A percentile compares a stretch with the other conserved stretches of the same genome.
Evolutionary conservation across 225 moss, liverwort and hornwort genomes (phyloP).

Genomic region (Ulota crispa): DNA sequence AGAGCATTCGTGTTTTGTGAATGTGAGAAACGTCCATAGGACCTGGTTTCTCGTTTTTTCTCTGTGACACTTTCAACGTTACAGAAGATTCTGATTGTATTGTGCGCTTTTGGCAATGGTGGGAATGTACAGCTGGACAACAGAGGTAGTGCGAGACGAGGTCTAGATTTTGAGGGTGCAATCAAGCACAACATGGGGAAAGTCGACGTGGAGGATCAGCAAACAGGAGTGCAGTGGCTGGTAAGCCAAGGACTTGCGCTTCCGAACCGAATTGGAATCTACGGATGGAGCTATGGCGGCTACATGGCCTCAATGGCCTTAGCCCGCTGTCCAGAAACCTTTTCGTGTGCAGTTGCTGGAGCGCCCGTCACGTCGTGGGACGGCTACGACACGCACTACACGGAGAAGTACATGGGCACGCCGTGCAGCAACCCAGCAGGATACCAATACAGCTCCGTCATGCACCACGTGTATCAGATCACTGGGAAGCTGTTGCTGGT

Average conservation of each 20-base stretch:
- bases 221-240: conserved; percentile 95
- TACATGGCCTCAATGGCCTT: conserved; percentile 98
- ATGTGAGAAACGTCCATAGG: background rate
- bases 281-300: conserved; percentile 99
- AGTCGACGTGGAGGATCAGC: conserved; percentile 94
- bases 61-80: background rate
- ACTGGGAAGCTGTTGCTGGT: conserved; percentile 94
- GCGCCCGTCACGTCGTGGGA: conserved; percentile 99
- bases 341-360: conserved; percentile 94
- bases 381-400: conserved; percentile 98
- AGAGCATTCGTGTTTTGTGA: conserved; percentile 2
- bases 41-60: background rate
- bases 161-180: conserved; percentile 92
- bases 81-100: background rate
- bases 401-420: conserved; percentile 99
- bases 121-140: conserved; percentile 81
- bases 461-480: conserved; percentile 98
- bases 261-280: conserved; percentile 78
- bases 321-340: conserved; percentile 96
- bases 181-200: conserved; percentile 97
- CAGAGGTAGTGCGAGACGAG: conserved; percentile 93
- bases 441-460: conserved; percentile 96
- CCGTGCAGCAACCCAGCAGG: conserved; percentile 87
- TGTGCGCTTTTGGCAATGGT: background rate
- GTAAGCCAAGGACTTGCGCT: conserved; percentile 82